Conservation (phyloP, 768 basidiomycete species). For the Antrodiella citrinella region DNA sequence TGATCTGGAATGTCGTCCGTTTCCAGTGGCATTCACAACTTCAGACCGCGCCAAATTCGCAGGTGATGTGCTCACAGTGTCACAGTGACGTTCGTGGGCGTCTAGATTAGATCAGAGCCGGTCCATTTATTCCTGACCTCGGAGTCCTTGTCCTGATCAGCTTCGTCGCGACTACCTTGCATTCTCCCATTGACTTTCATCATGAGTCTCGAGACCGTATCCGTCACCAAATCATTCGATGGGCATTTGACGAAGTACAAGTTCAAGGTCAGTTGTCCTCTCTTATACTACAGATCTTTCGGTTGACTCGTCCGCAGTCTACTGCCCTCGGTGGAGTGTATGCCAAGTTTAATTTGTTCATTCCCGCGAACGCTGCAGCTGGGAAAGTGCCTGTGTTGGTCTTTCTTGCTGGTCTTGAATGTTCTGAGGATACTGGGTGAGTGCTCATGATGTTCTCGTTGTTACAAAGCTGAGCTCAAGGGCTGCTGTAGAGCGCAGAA, state of each 20-base stretch:
- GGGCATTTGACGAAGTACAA: conserved; percentile 83
- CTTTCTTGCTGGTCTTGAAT: conserved; percentile 85
- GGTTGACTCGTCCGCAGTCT: conserved; percentile 38
- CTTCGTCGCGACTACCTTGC: too few relatives aligned
- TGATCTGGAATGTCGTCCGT: too few relatives aligned
- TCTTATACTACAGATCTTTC: conserved; percentile 6
- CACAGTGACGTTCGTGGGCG: neutral
- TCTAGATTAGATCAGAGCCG: neutral
- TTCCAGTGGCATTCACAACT: too few relatives aligned
- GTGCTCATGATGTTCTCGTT: conserved; percentile 12
- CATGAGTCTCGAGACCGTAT: conserved; percentile 54
- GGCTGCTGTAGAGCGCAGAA: conserved; percentile 84
- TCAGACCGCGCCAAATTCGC: neutral
- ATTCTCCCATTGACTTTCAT: conserved; percentile 8
- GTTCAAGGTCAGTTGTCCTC: conserved; percentile 51
- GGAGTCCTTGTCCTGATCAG: too few relatives aligned
- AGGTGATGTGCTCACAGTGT: neutral
- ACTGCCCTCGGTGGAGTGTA: conserved; percentile 57
- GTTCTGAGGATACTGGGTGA: conserved; percentile 91
- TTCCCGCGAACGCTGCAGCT: conserved; percentile 53
- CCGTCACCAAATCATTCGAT: conserved; percentile 71
- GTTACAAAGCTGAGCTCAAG: too few relatives aligned
- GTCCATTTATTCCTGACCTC: neutral
- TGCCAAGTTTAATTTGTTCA: conserved; percentile 83
- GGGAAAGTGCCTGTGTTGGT: conserved; percentile 61